Conservation (phyloP, 2,329 filamentous ascomycete species). For the Cercospora sp. region DNA sequence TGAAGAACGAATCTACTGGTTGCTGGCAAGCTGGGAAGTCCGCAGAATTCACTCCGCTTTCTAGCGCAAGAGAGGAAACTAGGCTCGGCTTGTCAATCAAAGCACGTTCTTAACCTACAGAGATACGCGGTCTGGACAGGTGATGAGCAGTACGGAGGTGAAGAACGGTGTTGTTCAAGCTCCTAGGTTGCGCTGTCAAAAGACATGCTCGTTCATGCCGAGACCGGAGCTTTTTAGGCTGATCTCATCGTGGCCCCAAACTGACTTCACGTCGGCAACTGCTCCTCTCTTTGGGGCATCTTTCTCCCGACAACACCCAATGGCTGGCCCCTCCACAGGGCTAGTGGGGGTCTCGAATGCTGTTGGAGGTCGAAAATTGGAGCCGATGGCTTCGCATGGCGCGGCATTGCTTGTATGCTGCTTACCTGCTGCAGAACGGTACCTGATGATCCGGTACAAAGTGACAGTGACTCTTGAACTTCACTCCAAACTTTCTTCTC, state of each 20-base stretch:
- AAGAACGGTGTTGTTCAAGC: background rate
- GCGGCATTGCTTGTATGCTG: conserved; percentile 17
- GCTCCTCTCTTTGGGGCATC: conserved; percentile 6
- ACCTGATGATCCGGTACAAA: conserved; percentile 13
- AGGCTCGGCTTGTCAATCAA: background rate
- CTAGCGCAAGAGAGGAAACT: too few relatives aligned
- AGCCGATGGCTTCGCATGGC: conserved; percentile 15
- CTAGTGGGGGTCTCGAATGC: conserved; percentile 4
- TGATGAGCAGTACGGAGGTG: background rate
- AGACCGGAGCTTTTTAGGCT: conserved; percentile 5
- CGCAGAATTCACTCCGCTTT: background rate
- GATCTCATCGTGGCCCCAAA: background rate
- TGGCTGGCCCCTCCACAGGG: background rate
- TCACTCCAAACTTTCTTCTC: background rate
- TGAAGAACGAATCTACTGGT: background rate
- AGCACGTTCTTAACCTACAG: background rate
- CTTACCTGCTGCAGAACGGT: conserved; percentile 2
- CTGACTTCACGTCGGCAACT: conserved; percentile 11
- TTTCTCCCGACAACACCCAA: conserved; percentile 8
- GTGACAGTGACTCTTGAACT: background rate
- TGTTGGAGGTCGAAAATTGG: background rate
- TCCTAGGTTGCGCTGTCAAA: background rate
- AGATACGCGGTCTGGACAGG: background rate
- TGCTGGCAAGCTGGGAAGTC: background rate
- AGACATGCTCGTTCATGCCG: background rate